Conservation (phyloP, 305 asterid genomes). For the Petunia hybrid region DNA sequence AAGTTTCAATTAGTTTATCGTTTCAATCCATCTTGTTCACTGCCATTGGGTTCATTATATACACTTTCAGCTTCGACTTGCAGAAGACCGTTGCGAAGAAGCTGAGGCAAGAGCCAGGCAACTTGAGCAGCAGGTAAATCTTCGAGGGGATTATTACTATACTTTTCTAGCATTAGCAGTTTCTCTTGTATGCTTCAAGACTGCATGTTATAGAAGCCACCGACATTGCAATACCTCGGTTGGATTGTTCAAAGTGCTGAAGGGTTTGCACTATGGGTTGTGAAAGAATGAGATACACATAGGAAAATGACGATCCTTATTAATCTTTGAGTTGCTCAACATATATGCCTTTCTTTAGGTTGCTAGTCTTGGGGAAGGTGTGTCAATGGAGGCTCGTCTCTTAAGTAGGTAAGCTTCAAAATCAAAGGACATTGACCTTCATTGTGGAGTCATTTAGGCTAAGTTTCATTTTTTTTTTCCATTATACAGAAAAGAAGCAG, state of each 20-base stretch:
- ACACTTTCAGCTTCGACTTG: slow-evolving; percentile 78
- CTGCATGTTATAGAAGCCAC: neutral
- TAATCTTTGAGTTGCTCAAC: neutral
- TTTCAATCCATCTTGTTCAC: slow-evolving; percentile 33
- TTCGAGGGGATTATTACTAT: slow-evolving; percentile 15
- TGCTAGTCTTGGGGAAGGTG: slow-evolving; percentile 93
- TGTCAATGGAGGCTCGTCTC: slow-evolving; percentile 89
- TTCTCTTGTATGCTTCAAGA: neutral
- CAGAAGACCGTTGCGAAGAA: slow-evolving; percentile 90
- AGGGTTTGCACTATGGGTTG: neutral
- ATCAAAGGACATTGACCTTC: neutral
- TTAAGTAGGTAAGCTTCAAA: slow-evolving; percentile 72
- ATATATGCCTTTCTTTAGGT: slow-evolving; percentile 50
- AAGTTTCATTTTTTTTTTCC: slow-evolving; percentile 27
- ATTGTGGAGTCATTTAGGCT: neutral
- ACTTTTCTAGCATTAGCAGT: neutral
- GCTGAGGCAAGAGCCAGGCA: slow-evolving; percentile 92
- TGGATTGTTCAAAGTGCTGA: neutral
- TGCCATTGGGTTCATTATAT: slow-evolving; percentile 22
- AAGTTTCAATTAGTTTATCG: slow-evolving; percentile 30
- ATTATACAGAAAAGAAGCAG: slow-evolving; percentile 86
- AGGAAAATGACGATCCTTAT: neutral
- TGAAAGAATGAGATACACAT: neutral
- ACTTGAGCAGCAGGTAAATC: slow-evolving; percentile 84
- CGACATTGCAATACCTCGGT: neutral